These are phyloP conservation scores for Leptographium wingfieldii DNA, from an alignment of 2,329 filamentous ascomycete species.

Conservation along the genomic window DNA sequence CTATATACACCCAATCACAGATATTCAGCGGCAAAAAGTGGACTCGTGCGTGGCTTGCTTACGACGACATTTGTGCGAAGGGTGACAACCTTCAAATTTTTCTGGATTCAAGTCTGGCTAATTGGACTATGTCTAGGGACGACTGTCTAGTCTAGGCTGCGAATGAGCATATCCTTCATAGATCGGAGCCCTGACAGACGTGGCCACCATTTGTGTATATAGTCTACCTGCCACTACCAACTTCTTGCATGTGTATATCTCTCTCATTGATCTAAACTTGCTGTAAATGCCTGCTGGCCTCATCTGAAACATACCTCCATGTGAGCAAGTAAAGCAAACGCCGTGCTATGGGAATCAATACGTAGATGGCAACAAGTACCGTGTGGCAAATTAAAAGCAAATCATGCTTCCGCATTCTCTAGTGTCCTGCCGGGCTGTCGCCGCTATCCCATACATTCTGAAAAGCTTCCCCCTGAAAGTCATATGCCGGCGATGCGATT, in stretches of 20 bases:
- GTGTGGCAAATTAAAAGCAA: neutral
- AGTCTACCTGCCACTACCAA: neutral
- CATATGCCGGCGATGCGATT: slow-evolving; percentile 8
- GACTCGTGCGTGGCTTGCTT: slow-evolving; percentile 52
- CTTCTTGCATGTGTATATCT: neutral
- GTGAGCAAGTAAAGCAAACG: neutral
- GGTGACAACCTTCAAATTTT: slow-evolving; percentile 53
- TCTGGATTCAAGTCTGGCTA: slow-evolving; percentile 36
- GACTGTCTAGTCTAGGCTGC: slow-evolving; percentile 31
- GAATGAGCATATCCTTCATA: neutral
- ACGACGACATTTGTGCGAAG: slow-evolving; percentile 51
- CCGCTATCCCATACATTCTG: slow-evolving; percentile 13
- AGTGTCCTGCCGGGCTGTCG: neutral
- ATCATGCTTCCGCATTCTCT: neutral
- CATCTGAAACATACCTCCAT: neutral
- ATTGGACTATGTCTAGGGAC: slow-evolving; percentile 44
- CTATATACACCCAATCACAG: slow-evolving; percentile 52
- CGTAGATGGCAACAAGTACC: neutral
- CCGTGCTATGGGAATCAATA: neutral
- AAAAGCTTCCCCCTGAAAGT: slow-evolving; percentile 13
- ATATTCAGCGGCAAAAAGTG: slow-evolving; percentile 51
- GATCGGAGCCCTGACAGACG: neutral
- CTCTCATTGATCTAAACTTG: neutral
- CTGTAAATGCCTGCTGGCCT: neutral
- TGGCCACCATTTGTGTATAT: neutral